Evolutionary conservation across 805 yeast genomes (phyloP), one percentile per base, ranked within the genome.

Genomic region (Suhomyces emberorum): DNA sequence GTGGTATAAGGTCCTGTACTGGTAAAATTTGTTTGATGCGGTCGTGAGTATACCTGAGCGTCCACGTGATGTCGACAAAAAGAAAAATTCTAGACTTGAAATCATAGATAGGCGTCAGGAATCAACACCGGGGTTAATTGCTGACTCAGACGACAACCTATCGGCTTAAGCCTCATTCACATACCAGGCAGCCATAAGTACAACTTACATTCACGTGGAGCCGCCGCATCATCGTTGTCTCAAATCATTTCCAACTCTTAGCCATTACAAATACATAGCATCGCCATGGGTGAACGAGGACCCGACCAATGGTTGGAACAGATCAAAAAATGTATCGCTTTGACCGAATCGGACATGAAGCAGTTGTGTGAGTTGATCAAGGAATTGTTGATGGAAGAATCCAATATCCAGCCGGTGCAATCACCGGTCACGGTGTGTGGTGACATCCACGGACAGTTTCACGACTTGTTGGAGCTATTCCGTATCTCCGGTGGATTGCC

Each of bases 391-490:
- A 93, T 93, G 97, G 98, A 91, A 58, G 97, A 88, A 54, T 83
- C 93, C 28, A 89, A 89, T 58, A 88, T 89, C 44, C 96, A 88
- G 56, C 96, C 96, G 0, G 96, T 88, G 2, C 83, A 81, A 53
- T 77, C 88, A 19, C 97, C 97, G 1, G 97, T 88, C 5, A 88
- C 96, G 0, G 96, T 88, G 1, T 88, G 96, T 67, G 97, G 95
- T 55, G 98, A 91, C 63, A 93, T 91, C 51, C 98, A 91, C 62
- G 98, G 98, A 3, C 98, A 91, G 61, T 91, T 91, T 60, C 98
- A 91, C 58, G 98, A 91, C 61, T 71, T 91, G 42, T 65, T 91
- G 43, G 97, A 93, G 59, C 70, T 91, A 17, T 93, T 93, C 62
- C 72, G 95, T 48, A 83, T 89, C 9, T 77, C 88, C 18, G 98